phyloP scores from a whole-genome alignment of 176 grass and related monocot genomes.

The Raddia guianensis region DNA sequence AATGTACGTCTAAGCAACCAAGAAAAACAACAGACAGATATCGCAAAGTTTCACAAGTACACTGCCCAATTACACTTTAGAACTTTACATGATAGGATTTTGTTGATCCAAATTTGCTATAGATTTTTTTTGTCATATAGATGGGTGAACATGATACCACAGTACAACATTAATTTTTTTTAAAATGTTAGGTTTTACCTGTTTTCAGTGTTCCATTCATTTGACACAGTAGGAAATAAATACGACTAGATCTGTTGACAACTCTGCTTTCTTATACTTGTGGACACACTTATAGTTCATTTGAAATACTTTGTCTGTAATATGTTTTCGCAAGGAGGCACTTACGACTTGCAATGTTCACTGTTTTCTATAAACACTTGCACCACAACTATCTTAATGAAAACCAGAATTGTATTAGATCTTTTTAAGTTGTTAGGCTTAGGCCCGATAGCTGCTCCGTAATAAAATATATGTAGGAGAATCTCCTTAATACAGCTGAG shows the following conservation, averaged over 20 bases:
- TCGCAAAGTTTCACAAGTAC: neutral
- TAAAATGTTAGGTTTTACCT: neutral
- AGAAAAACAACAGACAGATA: neutral
- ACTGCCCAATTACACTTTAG: neutral
- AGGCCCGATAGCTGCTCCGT: neutral
- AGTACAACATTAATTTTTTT: too few relatives aligned
- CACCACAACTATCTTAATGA: neutral
- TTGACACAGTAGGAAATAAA: neutral
- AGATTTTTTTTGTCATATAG: neutral
- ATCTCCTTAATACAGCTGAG: neutral
- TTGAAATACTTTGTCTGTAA: neutral
- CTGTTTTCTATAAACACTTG: neutral
- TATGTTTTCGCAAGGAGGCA: neutral
- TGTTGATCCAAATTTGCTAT: neutral
- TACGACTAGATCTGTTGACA: neutral
- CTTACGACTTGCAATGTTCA: neutral
- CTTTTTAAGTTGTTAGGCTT: neutral
- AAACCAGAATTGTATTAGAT: slow-evolving; percentile 1
- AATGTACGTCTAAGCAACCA: neutral
- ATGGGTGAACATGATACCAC: neutral
- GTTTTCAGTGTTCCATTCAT: neutral
- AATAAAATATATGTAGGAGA: neutral
- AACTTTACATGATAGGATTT: neutral
- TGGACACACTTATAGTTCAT: neutral
- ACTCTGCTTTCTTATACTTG: neutral